Evolutionary conservation across 495 filamentous ascomycete genomes (phyloP).

Genomic region (Aspergillus mulundensis): DNA sequence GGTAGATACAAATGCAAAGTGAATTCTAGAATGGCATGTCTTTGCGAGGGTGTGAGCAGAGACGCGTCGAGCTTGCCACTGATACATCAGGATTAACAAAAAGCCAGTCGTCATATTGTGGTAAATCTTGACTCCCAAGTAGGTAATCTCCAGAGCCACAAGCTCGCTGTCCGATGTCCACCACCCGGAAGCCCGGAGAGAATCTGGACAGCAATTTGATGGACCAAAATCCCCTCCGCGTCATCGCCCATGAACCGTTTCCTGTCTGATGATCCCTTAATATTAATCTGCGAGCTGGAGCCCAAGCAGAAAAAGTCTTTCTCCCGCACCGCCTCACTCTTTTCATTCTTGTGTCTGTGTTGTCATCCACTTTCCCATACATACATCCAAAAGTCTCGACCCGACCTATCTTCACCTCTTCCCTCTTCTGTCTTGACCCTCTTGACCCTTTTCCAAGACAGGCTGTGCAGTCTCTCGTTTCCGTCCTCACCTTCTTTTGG

Average conservation of each 20-base stretch:
- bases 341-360: constrained; percentile 6
- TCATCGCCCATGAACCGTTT: constrained; percentile 16
- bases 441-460: not conserved
- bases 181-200: constrained; percentile 16
- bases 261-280: constrained; percentile 3
- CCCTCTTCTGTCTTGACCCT: not conserved
- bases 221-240: constrained; percentile 16
- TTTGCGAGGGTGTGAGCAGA: not conserved
- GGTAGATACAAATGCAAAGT: not conserved
- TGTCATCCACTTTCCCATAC: constrained; percentile 13
- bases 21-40: not conserved
- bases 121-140: not conserved
- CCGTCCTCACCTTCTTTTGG: constrained; percentile 1
- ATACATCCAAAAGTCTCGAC: not conserved
- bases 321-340: constrained; percentile 22
- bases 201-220: not conserved
- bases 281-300: constrained; percentile 1
- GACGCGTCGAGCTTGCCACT: not conserved
- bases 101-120: not conserved
- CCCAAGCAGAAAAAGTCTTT: constrained; percentile 12
- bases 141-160: not conserved
- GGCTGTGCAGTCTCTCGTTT: constrained; percentile 1
- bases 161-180: not conserved
- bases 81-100: constrained; percentile 5
- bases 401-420: not conserved